phyloP scores from a whole-genome alignment of 805 yeast genomes.

The Naumovozyma castellii region DNA sequence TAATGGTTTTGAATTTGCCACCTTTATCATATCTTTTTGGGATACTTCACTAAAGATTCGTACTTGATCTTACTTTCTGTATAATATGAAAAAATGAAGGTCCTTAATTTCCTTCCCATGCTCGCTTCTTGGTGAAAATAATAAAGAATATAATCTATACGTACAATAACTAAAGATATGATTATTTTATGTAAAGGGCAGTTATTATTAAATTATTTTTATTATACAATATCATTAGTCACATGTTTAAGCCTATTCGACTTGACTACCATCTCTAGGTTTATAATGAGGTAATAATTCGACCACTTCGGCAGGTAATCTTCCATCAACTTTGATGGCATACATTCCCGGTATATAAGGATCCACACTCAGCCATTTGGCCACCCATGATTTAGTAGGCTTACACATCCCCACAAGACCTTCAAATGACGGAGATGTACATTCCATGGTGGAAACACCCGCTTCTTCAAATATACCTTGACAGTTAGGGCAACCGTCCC shows the following conservation, averaged over 20 bases:
- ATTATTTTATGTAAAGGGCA: too few relatives aligned
- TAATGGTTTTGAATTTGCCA: too few relatives aligned
- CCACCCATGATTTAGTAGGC: constrained; percentile 86
- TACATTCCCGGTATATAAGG: constrained; percentile 82
- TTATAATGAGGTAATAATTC: constrained; percentile 70
- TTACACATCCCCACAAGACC: constrained; percentile 88
- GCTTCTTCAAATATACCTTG: constrained; percentile 77
- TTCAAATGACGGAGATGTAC: constrained; percentile 94
- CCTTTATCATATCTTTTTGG: too few relatives aligned
- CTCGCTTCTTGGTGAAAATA: too few relatives aligned
- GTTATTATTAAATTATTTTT: too few relatives aligned
- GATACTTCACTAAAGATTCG: too few relatives aligned
- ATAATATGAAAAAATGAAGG: too few relatives aligned
- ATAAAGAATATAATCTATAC: too few relatives aligned
- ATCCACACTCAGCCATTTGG: constrained; percentile 88
- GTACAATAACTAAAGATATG: too few relatives aligned
- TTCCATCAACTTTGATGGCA: constrained; percentile 89
- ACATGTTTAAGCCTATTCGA: constrained; percentile 32
- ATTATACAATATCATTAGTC: neutral
- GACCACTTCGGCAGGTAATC: constrained; percentile 77
- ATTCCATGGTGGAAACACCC: constrained; percentile 79
- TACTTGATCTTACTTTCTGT: too few relatives aligned
- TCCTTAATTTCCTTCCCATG: too few relatives aligned
- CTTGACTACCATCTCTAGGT: constrained; percentile 89
- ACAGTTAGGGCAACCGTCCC: constrained; percentile 93